phyloP scores from a whole-genome alignment of 2,329 filamentous ascomycete genomes.

The Exophiala sideris region DNA sequence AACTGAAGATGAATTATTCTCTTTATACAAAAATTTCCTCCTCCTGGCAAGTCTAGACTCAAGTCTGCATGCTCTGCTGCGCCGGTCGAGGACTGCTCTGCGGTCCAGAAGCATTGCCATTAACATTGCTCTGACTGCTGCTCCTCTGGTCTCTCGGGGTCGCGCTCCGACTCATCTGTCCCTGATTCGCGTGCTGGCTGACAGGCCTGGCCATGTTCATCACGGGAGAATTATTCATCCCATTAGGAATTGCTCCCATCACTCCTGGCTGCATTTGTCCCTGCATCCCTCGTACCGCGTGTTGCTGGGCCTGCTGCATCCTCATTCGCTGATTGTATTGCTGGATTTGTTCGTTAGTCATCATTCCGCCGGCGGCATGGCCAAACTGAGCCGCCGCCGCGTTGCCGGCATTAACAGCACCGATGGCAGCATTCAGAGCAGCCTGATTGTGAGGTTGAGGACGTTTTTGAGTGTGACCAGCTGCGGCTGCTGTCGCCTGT shows the following conservation, averaged over 20 bases:
- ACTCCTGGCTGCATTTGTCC: conserved; percentile 27
- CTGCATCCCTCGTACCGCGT: conserved; percentile 25
- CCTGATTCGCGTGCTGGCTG: conserved; percentile 28
- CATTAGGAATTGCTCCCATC: conserved; percentile 32
- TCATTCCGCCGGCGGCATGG: conserved; percentile 33
- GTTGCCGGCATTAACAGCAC: conserved; percentile 39
- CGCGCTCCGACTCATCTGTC: conserved; percentile 42
- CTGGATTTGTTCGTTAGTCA: conserved; percentile 48
- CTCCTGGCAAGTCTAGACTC: not conserved
- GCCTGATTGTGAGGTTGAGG: conserved; percentile 46
- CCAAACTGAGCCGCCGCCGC: conserved; percentile 24
- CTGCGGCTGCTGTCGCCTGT: conserved; percentile 37
- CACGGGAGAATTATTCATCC: conserved; percentile 41
- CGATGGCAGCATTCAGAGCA: conserved; percentile 51
- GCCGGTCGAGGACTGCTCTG: conserved; percentile 36
- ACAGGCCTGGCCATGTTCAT: conserved; percentile 39
- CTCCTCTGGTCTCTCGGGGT: conserved; percentile 47
- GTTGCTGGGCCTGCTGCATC: conserved; percentile 47
- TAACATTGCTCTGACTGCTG: conserved; percentile 33
- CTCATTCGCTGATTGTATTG: conserved; percentile 54
- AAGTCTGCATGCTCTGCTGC: conserved; percentile 19
- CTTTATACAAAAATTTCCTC: conserved; percentile 5
- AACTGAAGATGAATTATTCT: not conserved
- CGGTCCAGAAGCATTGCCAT: conserved; percentile 31
- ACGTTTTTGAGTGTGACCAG: conserved; percentile 28